Evolutionary conservation across 768 basidiomycete genomes (phyloP).

Genomic region (Kwoniella botswanensis): DNA sequence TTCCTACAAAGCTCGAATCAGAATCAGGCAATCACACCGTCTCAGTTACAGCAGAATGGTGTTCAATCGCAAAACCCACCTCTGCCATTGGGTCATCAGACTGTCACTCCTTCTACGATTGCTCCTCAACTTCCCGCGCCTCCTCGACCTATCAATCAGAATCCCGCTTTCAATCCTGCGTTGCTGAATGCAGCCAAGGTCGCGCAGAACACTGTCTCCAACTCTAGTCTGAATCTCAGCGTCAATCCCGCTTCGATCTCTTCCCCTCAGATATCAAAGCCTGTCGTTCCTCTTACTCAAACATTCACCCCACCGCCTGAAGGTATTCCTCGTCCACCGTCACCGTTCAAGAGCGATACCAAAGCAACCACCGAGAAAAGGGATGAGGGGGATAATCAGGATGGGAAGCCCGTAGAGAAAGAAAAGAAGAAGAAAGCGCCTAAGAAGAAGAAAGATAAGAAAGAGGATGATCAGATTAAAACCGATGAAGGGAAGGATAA

Average conservation of each 20-base stretch:
- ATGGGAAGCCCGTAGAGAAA: conserved; percentile 2
- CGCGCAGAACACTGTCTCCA: conserved; percentile 1
- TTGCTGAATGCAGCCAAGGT: conserved; percentile 11
- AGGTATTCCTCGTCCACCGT: conserved; percentile 1
- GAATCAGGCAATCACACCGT: conserved; percentile 1
- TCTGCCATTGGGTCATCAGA: conserved; percentile 4
- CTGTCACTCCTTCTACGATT: neutral
- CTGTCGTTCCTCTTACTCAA: conserved; percentile 22
- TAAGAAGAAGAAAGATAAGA: conserved; percentile 10
- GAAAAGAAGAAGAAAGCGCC: conserved; percentile 9
- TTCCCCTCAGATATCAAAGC: conserved; percentile 16
- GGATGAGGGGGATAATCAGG: conserved; percentile 12
- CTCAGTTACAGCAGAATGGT: conserved; percentile 8
- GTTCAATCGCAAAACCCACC: neutral
- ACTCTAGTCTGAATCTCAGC: neutral
- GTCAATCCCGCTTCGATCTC: neutral
- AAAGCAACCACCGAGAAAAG: neutral
- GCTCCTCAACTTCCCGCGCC: neutral
- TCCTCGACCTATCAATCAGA: conserved; percentile 7
- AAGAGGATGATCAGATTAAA: conserved; percentile 13
- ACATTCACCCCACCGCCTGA: conserved; percentile 24
- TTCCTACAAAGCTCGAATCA: conserved; percentile 13
- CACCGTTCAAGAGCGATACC: conserved; percentile 7
- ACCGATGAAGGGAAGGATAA: conserved; percentile 15
- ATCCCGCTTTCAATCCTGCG: conserved; percentile 19